Base-by-base conservation (phyloP, 192 early-diverging fungal species). In the Coemansia sp. region DNA sequence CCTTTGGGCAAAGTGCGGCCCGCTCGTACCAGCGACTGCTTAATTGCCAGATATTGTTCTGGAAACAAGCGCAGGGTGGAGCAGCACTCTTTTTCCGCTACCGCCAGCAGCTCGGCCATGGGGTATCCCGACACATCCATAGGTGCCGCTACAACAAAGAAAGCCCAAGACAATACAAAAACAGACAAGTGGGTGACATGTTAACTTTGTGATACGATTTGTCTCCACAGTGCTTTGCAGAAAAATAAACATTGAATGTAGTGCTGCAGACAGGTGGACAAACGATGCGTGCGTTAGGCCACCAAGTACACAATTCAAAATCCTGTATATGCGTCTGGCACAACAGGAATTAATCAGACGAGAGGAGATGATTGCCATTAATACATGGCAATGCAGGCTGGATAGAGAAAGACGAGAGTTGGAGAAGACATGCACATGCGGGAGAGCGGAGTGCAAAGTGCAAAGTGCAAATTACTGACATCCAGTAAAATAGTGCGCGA, bases 31-130 rank as follows among this genome's bases (percentile, higher is more conserved):
- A 74, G 60, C 39, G 70, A 51, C 27, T 67, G 70, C 38, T 74
- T 74, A 34, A 74, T 74, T n/a, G 51, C 25, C 22, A 74, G 45
- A 29, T 74, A 74, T 34, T 74, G 70, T 26, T 67, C 56, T 0
- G 70, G 70, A 14, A 46, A 32, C 56, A 74, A 60, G 7, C 70
- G 70, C 52, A 74, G 56, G 14, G 57, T 63, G 8, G 70, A 65
- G 48, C 70, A 74, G 53, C 70, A 74, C 27, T 74, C 70, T 25
- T 51, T 49, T 26, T 74, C 70, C 18, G 64, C 70, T n/a, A n/a
- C 21, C 1, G 70, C 27, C 42, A 74, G 42, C 23, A 51, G 30
- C 41, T 74, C 70, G 13, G 42, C 58, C 59, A 58, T 36, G 11
- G 70, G 55, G 19, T 56, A 74, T 45, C 32, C 54, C 2, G 60